Conservation (phyloP, 2,329 filamentous ascomycete species). For the Alternaria atra region DNA sequence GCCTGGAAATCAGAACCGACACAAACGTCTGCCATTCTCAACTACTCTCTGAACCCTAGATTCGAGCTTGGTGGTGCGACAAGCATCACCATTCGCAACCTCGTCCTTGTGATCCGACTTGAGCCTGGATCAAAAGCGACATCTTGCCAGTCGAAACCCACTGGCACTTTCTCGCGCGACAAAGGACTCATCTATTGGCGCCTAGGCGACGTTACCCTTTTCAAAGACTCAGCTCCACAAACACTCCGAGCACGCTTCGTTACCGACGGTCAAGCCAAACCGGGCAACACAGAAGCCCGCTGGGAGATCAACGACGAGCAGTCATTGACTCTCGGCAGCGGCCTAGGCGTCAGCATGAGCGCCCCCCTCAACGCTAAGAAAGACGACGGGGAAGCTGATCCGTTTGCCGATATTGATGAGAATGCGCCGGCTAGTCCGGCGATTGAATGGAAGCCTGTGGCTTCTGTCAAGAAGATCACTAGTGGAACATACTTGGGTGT, state of each 20-base stretch:
- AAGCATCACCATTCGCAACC: constrained; percentile 73
- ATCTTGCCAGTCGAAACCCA: constrained; percentile 78
- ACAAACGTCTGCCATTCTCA: constrained; percentile 85
- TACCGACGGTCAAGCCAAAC: constrained; percentile 74
- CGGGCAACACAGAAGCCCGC: constrained; percentile 80
- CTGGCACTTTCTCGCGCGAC: constrained; percentile 80
- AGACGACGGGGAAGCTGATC: constrained; percentile 63
- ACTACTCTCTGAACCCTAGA: constrained; percentile 82
- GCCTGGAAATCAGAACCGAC: constrained; percentile 85
- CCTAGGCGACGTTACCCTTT: constrained; percentile 74
- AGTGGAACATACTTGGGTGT: constrained; percentile 51
- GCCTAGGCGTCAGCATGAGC: constrained; percentile 65
- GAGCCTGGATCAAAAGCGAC: constrained; percentile 69
- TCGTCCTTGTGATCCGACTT: constrained; percentile 76
- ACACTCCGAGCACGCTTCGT: constrained; percentile 86
- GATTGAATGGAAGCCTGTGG: constrained; percentile 45
- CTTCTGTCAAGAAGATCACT: constrained; percentile 47
- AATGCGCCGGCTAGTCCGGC: constrained; percentile 35
- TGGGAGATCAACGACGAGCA: constrained; percentile 74
- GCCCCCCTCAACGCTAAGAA: constrained; percentile 52
- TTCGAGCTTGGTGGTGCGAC: constrained; percentile 57
- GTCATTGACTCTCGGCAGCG: constrained; percentile 62
- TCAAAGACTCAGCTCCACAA: constrained; percentile 66
- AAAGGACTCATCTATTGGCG: constrained; percentile 83
- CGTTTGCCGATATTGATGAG: constrained; percentile 73